These are phyloP conservation scores for Selaginella moellendorffii DNA, from an alignment of 75 land plant species.

Conservation along the genomic window DNA sequence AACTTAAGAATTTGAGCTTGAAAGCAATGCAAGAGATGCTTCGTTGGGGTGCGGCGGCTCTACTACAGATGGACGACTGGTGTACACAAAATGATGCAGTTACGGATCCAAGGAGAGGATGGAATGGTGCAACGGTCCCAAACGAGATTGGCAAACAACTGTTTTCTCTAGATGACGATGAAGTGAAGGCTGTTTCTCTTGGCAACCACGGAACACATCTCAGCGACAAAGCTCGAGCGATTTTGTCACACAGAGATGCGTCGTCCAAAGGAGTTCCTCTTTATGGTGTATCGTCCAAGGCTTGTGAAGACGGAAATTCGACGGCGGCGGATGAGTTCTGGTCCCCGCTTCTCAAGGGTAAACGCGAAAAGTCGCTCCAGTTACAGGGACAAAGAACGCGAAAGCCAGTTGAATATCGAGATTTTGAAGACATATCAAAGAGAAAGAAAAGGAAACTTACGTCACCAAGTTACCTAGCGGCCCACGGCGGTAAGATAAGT, in stretches of 20 bases:
- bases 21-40: conserved; percentile 17
- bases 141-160: not conserved
- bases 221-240: not conserved
- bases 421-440: not conserved
- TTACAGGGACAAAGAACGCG: not conserved
- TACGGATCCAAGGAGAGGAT: not conserved
- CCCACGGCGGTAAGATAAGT: not conserved
- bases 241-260: not conserved
- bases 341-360: not conserved
- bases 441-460: not conserved
- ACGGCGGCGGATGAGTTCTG: not conserved
- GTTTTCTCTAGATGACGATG: not conserved
- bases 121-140: not conserved
- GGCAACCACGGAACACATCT: not conserved
- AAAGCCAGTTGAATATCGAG: not conserved
- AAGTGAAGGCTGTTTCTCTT: not conserved
- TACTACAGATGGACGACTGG: not conserved
- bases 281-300: not conserved
- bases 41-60: not conserved
- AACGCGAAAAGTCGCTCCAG: not conserved
- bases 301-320: not conserved
- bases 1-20: conserved; percentile 25
- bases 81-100: not conserved
- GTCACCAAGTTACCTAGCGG: not conserved
- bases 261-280: not conserved